Percentiles rank a stretch among this genome's conserved stretches.
Evolutionary conservation across 768 basidiomycete genomes (phyloP).

Genomic region (Suillus paluster): DNA sequence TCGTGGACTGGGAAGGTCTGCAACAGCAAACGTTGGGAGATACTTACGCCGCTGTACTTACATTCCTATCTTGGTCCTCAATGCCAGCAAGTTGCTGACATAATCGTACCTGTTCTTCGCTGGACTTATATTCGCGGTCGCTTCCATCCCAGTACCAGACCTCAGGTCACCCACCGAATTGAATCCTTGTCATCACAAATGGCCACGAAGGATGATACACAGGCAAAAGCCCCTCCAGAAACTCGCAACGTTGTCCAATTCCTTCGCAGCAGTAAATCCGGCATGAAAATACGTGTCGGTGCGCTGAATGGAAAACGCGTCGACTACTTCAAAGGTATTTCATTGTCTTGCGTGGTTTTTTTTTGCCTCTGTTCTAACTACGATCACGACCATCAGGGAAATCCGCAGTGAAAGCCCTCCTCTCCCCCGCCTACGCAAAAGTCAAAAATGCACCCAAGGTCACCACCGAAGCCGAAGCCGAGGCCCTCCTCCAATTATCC

Average conservation of each 20-base stretch:
- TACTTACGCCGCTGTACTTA: no score
- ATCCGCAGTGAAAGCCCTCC: conserved; percentile 88
- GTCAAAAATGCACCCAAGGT: conserved; percentile 79
- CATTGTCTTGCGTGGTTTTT: conserved; percentile 4
- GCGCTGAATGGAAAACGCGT: conserved; percentile 92
- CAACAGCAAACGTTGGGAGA: no score
- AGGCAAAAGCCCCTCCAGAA: conserved; percentile 78
- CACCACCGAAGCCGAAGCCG: conserved; percentile 76
- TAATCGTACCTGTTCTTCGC: not conserved
- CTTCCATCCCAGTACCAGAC: not conserved
- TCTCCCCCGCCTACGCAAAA: conserved; percentile 91
- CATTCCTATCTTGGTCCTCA: no score
- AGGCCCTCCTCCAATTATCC: conserved; percentile 63
- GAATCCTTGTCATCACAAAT: conserved; percentile 21
- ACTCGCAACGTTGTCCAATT: conserved; percentile 85
- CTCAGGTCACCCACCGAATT: not conserved
- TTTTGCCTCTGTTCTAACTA: conserved; percentile 1
- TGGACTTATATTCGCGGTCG: not conserved
- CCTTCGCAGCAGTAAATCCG: conserved; percentile 82
- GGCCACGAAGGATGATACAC: conserved; percentile 63
- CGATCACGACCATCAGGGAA: conserved; percentile 61
- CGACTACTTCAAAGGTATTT: conserved; percentile 95
- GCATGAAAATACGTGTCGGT: conserved; percentile 88
- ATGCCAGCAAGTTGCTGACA: no score
- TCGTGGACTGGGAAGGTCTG: no score